Percentiles rank a stretch among this genome's conserved stretches.
Conservation (phyloP, 331 rosid species). For the Cydonia oblonga region DNA sequence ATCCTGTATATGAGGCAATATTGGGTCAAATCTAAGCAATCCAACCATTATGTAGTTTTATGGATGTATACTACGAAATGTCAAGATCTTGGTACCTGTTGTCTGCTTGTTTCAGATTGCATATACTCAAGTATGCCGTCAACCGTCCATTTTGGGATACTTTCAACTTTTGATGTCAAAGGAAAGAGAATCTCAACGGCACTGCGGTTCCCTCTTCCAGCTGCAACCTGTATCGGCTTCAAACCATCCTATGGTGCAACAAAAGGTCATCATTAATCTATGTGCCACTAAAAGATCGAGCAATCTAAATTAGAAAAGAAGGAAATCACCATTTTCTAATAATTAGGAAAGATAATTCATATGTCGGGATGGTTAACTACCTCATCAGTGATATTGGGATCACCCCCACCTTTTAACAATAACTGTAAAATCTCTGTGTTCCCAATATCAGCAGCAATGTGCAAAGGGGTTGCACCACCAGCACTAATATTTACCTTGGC, state of each 20-base stretch:
- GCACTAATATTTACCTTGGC: constrained; percentile 69
- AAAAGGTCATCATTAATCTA: neutral
- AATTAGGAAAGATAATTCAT: neutral
- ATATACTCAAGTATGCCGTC: constrained; percentile 56
- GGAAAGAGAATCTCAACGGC: constrained; percentile 71
- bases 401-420: constrained; percentile 79
- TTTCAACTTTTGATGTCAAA: constrained; percentile 51
- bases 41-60: neutral
- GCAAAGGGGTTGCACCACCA: constrained; percentile 95
- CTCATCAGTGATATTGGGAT: constrained; percentile 75
- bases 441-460: constrained; percentile 76
- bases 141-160: constrained; percentile 62
- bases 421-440: constrained; percentile 46
- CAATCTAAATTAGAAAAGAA: neutral
- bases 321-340: neutral
- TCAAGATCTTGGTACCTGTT: constrained; percentile 42
- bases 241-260: constrained; percentile 59
- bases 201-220: constrained; percentile 53
- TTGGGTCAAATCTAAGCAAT: neutral
- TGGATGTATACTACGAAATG: neutral
- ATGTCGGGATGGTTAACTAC: constrained; percentile 2
- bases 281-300: neutral
- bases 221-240: constrained; percentile 25
- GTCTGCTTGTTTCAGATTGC: constrained; percentile 51
- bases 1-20: neutral